phyloP scores from a whole-genome alignment of 768 basidiomycete species.

The Pulveroboletus sp. region DNA sequence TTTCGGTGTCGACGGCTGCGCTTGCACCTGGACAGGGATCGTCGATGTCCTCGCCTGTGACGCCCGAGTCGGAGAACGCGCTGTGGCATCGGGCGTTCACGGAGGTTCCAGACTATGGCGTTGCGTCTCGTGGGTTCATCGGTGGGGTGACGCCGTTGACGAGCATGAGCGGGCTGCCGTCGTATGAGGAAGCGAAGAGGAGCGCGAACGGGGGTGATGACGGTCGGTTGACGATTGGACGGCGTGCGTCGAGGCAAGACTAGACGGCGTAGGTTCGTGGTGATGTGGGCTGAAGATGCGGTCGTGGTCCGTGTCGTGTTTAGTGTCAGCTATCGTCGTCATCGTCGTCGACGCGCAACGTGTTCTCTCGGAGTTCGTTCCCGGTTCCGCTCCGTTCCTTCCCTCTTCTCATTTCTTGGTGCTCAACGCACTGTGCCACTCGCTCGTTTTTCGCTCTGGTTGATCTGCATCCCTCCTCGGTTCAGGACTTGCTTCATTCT shows the following conservation, averaged over 20 bases:
- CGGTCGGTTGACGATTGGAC: conserved; percentile 13
- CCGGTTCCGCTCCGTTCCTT: too few species aligned
- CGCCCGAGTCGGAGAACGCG: conserved; percentile 26
- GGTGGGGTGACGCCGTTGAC: conserved; percentile 86
- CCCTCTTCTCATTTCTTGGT: too few species aligned
- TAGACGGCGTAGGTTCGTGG: neutral
- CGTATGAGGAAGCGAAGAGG: conserved; percentile 69
- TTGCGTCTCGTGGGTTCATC: conserved; percentile 82
- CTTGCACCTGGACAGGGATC: too few species aligned
- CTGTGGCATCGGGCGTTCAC: conserved; percentile 62
- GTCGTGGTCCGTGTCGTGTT: too few species aligned
- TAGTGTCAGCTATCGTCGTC: neutral
- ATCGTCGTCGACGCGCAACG: too few species aligned
- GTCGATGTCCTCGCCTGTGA: conserved; percentile 3
- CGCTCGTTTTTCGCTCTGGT: too few species aligned
- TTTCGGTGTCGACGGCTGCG: neutral
- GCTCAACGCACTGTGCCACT: too few species aligned
- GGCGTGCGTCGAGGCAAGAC: neutral
- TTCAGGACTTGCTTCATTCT: too few species aligned
- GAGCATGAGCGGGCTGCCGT: conserved; percentile 74
- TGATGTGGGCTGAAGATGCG: too few species aligned
- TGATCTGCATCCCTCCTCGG: too few species aligned
- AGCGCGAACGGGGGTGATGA: neutral
- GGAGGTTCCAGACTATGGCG: conserved; percentile 81
- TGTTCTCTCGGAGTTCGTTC: too few species aligned